Conservation (phyloP, 352 stramenopile species). For the Globisporangium orthogonon region DNA sequence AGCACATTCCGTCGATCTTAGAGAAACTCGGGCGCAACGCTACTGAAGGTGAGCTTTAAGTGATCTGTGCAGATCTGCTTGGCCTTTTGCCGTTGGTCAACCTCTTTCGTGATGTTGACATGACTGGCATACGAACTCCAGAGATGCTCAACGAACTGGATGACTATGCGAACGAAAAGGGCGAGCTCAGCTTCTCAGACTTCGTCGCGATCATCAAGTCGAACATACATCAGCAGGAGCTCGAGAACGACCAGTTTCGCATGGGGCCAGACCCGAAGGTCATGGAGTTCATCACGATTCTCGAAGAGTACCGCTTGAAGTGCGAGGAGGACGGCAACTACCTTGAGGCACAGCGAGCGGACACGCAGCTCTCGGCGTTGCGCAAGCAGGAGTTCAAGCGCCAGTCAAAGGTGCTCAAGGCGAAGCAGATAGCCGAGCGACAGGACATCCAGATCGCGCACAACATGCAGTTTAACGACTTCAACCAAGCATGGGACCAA, state of each 20-base stretch:
- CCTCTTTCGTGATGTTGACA: background rate
- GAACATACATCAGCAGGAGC: conserved; percentile 32
- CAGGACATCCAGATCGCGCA: conserved; percentile 94
- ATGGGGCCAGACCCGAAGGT: conserved; percentile 87
- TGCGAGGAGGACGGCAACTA: conserved; percentile 94
- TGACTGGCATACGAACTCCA: conserved; percentile 9
- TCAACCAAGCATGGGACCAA: conserved; percentile 92
- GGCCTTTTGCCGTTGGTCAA: background rate
- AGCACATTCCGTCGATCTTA: conserved; percentile 67
- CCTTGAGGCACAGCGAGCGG: conserved; percentile 86
- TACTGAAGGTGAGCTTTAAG: conserved; percentile 39
- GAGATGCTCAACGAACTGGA: conserved; percentile 70
- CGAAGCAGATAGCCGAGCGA: conserved; percentile 87
- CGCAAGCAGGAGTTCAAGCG: conserved; percentile 90
- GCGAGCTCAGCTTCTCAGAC: conserved; percentile 52
- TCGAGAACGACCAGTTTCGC: conserved; percentile 38
- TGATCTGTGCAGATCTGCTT: background rate
- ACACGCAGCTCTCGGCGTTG: conserved; percentile 84
- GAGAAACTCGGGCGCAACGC: conserved; percentile 66
- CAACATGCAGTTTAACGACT: conserved; percentile 94
- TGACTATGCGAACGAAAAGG: conserved; percentile 40
- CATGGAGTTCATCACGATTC: conserved; percentile 90
- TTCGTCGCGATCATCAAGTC: conserved; percentile 57
- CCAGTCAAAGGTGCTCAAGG: conserved; percentile 88
- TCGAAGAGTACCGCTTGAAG: conserved; percentile 93